Conservation (phyloP, 2,329 filamentous ascomycete species). For the Neonectria sp. region DNA sequence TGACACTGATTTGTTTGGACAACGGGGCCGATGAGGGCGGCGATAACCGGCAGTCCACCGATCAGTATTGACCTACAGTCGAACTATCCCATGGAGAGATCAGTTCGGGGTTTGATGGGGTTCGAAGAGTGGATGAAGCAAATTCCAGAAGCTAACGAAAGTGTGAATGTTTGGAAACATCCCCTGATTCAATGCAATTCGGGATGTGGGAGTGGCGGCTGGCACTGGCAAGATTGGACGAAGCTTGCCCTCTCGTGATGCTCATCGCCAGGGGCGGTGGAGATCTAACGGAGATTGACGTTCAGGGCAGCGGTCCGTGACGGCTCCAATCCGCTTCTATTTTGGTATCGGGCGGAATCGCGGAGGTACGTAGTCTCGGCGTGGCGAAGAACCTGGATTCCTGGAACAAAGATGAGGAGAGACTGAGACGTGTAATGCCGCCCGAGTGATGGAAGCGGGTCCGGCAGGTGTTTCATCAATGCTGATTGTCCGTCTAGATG, state of each 20-base stretch:
- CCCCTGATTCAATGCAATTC: constrained; percentile 28
- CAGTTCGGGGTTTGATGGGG: constrained; percentile 17
- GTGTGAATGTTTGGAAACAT: constrained; percentile 25
- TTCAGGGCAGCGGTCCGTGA: constrained; percentile 24
- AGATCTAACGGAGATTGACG: constrained; percentile 29
- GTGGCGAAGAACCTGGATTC: constrained; percentile 19
- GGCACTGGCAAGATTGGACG: constrained; percentile 23
- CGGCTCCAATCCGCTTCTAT: constrained; percentile 19
- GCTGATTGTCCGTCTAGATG: constrained; percentile 5
- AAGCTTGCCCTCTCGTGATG: constrained; percentile 10
- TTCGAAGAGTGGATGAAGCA: constrained; percentile 15
- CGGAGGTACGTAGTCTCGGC: constrained; percentile 19
- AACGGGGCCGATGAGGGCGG: constrained; percentile 19
- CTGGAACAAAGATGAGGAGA: constrained; percentile 14
- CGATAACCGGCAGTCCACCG: constrained; percentile 6
- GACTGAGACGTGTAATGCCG: constrained; percentile 21
- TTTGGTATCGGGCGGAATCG: constrained; percentile 22
- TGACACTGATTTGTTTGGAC: constrained; percentile 17
- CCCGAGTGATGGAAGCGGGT: constrained; percentile 12
- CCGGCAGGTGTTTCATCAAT: constrained; percentile 22
- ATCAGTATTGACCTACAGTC: constrained; percentile 7
- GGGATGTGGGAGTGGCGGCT: constrained; percentile 26
- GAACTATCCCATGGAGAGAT: constrained; percentile 13
- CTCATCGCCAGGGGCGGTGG: constrained; percentile 26
- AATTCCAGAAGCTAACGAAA: constrained; percentile 11